Evolutionary conservation across 2,329 filamentous ascomycete species (phyloP).

Genomic region (Exophiala alcalophila): DNA sequence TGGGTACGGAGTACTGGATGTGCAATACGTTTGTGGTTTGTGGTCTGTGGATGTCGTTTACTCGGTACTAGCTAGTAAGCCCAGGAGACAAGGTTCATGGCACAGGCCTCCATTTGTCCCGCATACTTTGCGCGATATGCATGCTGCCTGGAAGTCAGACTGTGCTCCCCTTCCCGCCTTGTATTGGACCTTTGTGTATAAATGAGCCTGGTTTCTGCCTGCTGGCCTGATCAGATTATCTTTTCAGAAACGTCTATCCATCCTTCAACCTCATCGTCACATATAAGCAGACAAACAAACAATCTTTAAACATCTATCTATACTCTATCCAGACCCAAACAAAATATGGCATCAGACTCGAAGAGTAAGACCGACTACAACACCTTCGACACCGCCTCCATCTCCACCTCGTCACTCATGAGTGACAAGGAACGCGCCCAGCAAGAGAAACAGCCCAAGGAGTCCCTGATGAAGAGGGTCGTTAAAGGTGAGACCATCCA

Average conservation of each 20-base stretch:
- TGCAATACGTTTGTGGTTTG: no score
- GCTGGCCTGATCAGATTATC: neutral
- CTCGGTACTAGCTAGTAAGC: no score
- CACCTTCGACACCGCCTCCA: constrained; percentile 16
- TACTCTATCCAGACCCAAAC: no score
- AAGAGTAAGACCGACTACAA: constrained; percentile 11
- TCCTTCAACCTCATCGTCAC: no score
- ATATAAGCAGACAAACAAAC: no score
- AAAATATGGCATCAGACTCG: constrained; percentile 13
- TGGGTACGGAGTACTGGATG: no score
- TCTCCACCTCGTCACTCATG: constrained; percentile 17
- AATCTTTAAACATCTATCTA: no score
- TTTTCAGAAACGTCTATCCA: no score
- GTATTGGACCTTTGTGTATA: constrained; percentile 2
- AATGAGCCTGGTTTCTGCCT: neutral
- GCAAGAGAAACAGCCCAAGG: constrained; percentile 6
- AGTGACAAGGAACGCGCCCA: constrained; percentile 17
- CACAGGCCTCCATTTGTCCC: no score
- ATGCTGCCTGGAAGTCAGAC: neutral
- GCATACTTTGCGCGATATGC: constrained; percentile 2
- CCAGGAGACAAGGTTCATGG: no score
- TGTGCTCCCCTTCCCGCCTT: neutral
- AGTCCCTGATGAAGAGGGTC: constrained; percentile 15
- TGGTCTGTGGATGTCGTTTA: no score
- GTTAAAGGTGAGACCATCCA: constrained; percentile 14